Evolutionary conservation across 2,329 filamentous ascomycete genomes (phyloP).

Genomic region (Catunica adiposa): DNA sequence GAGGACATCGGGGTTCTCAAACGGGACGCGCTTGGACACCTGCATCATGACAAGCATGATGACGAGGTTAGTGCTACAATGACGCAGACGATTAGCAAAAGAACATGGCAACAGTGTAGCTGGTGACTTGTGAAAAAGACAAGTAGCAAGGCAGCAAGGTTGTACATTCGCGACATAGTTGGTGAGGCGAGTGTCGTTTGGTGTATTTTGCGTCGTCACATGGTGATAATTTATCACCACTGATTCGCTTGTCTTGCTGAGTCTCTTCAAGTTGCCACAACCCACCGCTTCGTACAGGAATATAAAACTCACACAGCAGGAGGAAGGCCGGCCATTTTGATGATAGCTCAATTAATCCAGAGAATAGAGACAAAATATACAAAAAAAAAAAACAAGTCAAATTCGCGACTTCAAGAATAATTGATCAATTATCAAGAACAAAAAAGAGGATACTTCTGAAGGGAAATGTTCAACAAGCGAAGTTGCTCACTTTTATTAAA

Average conservation of each 20-base stretch:
- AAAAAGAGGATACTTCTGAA: not conserved
- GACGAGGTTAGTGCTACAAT: constrained; percentile 65
- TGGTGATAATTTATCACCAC: no score
- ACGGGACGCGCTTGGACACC: constrained; percentile 86
- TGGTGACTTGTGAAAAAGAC: not conserved
- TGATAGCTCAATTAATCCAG: not conserved
- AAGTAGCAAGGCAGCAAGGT: no score
- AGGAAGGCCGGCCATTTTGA: constrained; percentile 16
- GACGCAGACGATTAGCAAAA: not conserved
- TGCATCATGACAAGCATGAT: constrained; percentile 98
- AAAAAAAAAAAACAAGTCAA: no score
- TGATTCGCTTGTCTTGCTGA: no score
- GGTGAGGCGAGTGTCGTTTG: no score
- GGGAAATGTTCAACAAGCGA: no score
- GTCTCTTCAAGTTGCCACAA: not conserved
- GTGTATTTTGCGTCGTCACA: no score
- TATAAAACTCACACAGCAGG: constrained; percentile 16
- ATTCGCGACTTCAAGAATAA: no score
- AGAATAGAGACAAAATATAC: not conserved
- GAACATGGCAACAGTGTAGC: not conserved
- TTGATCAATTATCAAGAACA: not conserved
- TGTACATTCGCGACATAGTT: no score
- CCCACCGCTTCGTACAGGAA: not conserved
- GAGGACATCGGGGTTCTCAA: constrained; percentile 59
- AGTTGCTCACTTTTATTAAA: not conserved